phyloP scores from a whole-genome alignment of 129 eudicot genomes.

The Artemisia annua region DNA sequence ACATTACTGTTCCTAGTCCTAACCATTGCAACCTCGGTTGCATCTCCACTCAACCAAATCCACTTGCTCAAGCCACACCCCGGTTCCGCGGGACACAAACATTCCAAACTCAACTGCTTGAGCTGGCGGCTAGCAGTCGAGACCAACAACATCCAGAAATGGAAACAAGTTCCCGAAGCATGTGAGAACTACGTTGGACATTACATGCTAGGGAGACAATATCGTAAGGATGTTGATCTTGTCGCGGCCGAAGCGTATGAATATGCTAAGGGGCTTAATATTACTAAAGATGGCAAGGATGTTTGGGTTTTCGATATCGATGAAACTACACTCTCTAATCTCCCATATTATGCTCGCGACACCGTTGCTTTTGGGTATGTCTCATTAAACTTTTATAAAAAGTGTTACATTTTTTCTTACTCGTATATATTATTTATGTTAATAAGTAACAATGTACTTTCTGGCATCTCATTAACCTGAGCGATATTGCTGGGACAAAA shows the following conservation, averaged over 20 bases:
- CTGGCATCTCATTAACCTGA: too few relatives aligned
- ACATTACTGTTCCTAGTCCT: conserved; percentile 1
- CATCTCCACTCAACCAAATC: conserved; percentile 23
- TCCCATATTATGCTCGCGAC: too few relatives aligned
- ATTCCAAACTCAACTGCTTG: conserved; percentile 34
- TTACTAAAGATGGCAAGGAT: too few relatives aligned
- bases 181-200: conserved; percentile 39
- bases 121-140: conserved; percentile 56
- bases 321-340: too few relatives aligned
- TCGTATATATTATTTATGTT: too few relatives aligned
- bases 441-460: too few relatives aligned
- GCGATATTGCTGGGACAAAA: background rate
- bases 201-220: conserved; percentile 45
- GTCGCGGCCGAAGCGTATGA: background rate
- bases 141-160: conserved; percentile 36
- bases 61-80: conserved; percentile 34
- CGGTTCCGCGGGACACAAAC: conserved; percentile 27
- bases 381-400: too few relatives aligned
- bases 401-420: too few relatives aligned
- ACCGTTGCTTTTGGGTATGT: conserved; percentile 33
- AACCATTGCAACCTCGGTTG: background rate
- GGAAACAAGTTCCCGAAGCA: conserved; percentile 33
- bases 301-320: too few relatives aligned
- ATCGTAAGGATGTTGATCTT: conserved; percentile 28
- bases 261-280: too few relatives aligned